Conservation (phyloP, 345 rosid genomes). For the Erodium maritimum region DNA sequence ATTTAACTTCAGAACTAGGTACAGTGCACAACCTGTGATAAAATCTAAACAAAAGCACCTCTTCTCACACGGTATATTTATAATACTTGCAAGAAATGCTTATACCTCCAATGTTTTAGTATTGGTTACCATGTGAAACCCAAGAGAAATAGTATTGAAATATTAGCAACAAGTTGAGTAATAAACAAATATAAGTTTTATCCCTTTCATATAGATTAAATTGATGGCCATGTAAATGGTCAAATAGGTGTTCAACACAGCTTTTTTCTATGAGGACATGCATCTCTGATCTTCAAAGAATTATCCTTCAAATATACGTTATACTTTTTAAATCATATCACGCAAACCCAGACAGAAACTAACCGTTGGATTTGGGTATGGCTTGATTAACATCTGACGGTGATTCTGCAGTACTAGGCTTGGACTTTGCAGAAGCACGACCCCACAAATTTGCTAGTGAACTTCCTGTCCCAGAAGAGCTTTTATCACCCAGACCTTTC, state of each 20-base stretch:
- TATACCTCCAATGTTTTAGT: not conserved
- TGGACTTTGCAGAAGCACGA: constrained; percentile 53
- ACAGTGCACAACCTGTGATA: no score
- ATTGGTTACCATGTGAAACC: not conserved
- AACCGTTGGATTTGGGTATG: constrained; percentile 28
- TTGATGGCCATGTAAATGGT: not conserved
- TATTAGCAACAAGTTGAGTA: not conserved
- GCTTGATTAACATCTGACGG: constrained; percentile 15
- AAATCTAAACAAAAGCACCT: no score
- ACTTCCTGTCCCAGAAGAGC: constrained; percentile 33
- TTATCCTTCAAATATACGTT: no score
- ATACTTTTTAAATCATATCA: not conserved
- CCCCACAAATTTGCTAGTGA: constrained; percentile 67
- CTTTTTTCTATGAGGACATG: no score
- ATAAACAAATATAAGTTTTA: not conserved
- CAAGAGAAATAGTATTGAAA: not conserved
- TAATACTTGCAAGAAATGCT: no score
- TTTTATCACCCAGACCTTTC: constrained; percentile 37
- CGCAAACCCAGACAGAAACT: constrained; percentile 10
- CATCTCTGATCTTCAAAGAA: no score
- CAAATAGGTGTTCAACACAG: not conserved
- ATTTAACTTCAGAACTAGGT: no score
- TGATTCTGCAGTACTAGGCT: constrained; percentile 17
- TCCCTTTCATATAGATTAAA: not conserved
- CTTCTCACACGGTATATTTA: no score